Evolutionary conservation across 1,284 basidiomycete genomes (phyloP).

Genomic region (Hypsizygus ulmarius): DNA sequence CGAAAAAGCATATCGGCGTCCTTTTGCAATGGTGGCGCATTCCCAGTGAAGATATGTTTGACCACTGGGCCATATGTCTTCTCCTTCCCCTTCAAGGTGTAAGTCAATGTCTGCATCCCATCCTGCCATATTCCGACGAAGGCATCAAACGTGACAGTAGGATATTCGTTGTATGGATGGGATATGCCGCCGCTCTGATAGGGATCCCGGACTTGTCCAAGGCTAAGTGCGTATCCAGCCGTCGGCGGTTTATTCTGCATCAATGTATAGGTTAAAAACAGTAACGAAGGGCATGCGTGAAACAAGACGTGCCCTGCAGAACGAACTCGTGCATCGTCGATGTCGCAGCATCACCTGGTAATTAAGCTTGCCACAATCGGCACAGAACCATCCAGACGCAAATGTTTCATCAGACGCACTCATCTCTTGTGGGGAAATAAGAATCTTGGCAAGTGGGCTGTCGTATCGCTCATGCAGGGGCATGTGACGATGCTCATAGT

Average conservation of each 20-base stretch:
- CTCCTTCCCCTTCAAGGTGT: conserved; percentile 16
- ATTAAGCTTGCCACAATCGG: conserved; percentile 40
- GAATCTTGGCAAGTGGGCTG: conserved; percentile 11
- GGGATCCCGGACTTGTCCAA: conserved; percentile 33
- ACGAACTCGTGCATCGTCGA: conserved; percentile 33
- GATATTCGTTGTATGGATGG: conserved; percentile 31
- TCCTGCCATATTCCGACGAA: conserved; percentile 28
- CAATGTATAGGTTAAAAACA: neutral
- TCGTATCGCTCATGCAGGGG: neutral
- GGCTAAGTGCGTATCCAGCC: conserved; percentile 23
- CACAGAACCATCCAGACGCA: conserved; percentile 41
- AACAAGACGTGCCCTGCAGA: conserved; percentile 30
- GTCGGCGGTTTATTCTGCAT: conserved; percentile 14
- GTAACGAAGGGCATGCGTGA: neutral
- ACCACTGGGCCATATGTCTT: conserved; percentile 15
- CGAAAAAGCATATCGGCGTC: conserved; percentile 32
- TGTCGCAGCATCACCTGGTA: conserved; percentile 38
- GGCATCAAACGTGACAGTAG: conserved; percentile 19
- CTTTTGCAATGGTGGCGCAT: conserved; percentile 32
- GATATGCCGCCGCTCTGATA: conserved; percentile 30
- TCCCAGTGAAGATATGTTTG: conserved; percentile 44
- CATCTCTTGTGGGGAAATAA: conserved; percentile 7
- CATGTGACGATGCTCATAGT: conserved; percentile 1
- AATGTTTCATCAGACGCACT: conserved; percentile 28
- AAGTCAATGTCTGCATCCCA: conserved; percentile 37